Base-by-base conservation (phyloP, 331 rosid species). In the Acacia pycnantha region DNA sequence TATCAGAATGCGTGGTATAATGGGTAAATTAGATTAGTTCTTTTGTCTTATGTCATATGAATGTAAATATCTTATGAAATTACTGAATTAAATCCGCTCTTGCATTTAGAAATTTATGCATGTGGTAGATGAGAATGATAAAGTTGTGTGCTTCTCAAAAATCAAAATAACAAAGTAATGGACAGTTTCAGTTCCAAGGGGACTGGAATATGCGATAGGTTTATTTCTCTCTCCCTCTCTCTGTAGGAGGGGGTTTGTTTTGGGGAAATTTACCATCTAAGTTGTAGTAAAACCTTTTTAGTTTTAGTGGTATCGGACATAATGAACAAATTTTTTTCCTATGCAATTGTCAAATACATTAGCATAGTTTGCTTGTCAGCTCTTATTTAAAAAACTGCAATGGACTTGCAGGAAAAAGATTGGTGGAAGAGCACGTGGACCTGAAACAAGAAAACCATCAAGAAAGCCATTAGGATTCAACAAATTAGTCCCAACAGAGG, bases 401-500 rank as follows among this genome's bases (percentile, higher is more conserved):
- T 75, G 69, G 83, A 80, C 76, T 88, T 86, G 69, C 94, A 96
- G 99, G 92, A 94, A 89, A 89, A 94, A 90, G 86, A 89, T 84
- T 77, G 81, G 91, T 11, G 95, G 97, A 62, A 83, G 93, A 82
- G 86, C 73, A 87, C 90, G 97, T 37, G 89, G 91, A 82, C 77
- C 81, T 14, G 98, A 96, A 89, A 77, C 89, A 62, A 89, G 97
- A 86, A 92, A 93, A 88, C 68, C 90, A 61, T 78, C 95, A 68
- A 88, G 98, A 87, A 96, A 94, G 86, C 86, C 93, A 72, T 83
- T 70, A 50, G 97, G 91, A 86, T 80, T 85, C 83, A 81, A 86
- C 79, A 96, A 91, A 94, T 80, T 94, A 88, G 97, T 94, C 56
- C 93, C 93, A 53, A 81, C 90, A 50, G 94, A 90, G 99, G 99